Percentiles rank a stretch among this genome's conserved stretches.
These are phyloP conservation scores for Geotrichum siamense DNA, from an alignment of 1,139 yeast species.

Conservation along the genomic window DNA sequence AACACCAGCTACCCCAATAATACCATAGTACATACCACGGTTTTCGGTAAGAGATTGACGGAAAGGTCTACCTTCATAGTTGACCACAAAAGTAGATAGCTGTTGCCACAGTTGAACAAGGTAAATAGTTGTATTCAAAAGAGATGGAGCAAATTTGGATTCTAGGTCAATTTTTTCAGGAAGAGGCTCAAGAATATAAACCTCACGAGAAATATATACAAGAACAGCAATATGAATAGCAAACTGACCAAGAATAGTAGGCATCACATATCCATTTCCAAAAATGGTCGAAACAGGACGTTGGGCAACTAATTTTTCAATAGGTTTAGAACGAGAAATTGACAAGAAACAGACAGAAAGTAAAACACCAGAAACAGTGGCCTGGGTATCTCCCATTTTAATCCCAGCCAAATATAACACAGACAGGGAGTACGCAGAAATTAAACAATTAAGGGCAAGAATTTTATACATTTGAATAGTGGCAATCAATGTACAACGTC, in stretches of 20 bases:
- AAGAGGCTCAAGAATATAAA: constrained; percentile 84
- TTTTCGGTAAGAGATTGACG: constrained; percentile 85
- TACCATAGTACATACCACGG: constrained; percentile 95
- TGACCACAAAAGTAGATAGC: constrained; percentile 95
- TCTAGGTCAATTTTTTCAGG: constrained; percentile 84
- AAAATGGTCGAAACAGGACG: constrained; percentile 98
- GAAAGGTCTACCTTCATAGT: constrained; percentile 96
- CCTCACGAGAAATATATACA: constrained; percentile 74
- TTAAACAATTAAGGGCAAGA: constrained; percentile 90
- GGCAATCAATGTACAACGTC: constrained; percentile 95
- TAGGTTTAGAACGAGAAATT: constrained; percentile 87
- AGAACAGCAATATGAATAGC: constrained; percentile 82
- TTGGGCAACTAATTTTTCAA: constrained; percentile 81
- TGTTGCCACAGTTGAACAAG: constrained; percentile 91
- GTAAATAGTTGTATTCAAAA: constrained; percentile 93
- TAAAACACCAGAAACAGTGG: constrained; percentile 85
- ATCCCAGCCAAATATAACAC: constrained; percentile 96
- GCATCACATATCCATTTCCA: constrained; percentile 82
- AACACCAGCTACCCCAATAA: constrained; percentile 81
- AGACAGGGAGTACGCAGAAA: constrained; percentile 91
- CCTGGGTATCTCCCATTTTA: constrained; percentile 96
- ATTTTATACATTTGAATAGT: constrained; percentile 99
- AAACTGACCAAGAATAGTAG: constrained; percentile 93
- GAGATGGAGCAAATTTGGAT: constrained; percentile 78
- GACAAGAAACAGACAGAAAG: constrained; percentile 92